Evolutionary conservation across 495 filamentous ascomycete genomes (phyloP).

Genomic region (Aspergillus sparsus): DNA sequence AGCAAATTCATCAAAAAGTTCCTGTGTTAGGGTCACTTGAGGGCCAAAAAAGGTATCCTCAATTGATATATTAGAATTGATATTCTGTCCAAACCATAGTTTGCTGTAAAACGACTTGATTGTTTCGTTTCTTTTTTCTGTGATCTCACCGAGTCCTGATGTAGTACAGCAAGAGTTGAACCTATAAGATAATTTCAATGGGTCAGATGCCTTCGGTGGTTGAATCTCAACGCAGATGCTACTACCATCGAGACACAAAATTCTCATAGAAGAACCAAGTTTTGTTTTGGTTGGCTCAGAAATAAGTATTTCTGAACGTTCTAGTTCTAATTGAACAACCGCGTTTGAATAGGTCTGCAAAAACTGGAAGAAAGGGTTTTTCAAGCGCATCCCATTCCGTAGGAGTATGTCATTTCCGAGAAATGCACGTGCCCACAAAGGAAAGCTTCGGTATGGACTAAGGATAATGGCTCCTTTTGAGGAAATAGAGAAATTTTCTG

Average conservation of each 20-base stretch:
- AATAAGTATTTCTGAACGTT: conserved; percentile 12
- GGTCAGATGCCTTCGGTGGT: neutral
- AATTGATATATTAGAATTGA: neutral
- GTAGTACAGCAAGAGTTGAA: conserved; percentile 77
- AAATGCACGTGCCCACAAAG: conserved; percentile 20
- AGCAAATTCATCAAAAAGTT: conserved; percentile 11
- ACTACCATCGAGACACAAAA: conserved; percentile 16
- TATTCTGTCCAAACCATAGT: conserved; percentile 83
- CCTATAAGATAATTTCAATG: conserved; percentile 67
- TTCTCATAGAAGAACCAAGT: neutral
- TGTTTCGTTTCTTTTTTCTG: conserved; percentile 78
- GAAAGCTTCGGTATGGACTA: neutral
- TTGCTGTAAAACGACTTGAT: conserved; percentile 92
- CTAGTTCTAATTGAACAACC: conserved; percentile 5
- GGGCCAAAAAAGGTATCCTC: conserved; percentile 52
- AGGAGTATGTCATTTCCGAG: conserved; percentile 15
- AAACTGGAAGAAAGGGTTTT: conserved; percentile 21
- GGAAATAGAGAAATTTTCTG: conserved; percentile 14
- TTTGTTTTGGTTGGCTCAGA: neutral
- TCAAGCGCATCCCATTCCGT: conserved; percentile 11
- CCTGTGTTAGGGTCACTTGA: conserved; percentile 19
- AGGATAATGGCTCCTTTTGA: neutral
- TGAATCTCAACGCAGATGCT: conserved; percentile 16
- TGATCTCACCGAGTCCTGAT: conserved; percentile 79
- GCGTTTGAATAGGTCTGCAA: conserved; percentile 8